These are phyloP conservation scores for Candida sanyaensis DNA, from an alignment of 1,139 yeast species.

Conservation along the genomic window DNA sequence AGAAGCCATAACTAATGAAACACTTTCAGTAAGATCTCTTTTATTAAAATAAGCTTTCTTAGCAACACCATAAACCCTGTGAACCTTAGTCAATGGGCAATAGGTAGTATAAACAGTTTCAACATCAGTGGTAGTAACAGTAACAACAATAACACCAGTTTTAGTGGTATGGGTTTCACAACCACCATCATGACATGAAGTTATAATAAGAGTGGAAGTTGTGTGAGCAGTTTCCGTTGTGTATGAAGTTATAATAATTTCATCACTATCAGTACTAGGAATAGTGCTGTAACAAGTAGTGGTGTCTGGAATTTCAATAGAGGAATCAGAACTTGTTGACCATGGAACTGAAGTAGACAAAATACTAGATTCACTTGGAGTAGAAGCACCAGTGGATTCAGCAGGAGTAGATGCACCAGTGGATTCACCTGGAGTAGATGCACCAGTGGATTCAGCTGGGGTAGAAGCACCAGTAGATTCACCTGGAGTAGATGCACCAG, in stretches of 20 bases:
- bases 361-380: background rate
- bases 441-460: background rate
- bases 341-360: background rate
- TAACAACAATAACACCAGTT: slow-evolving; percentile 24
- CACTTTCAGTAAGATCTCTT: slow-evolving; percentile 1
- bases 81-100: slow-evolving; percentile 11
- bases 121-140: slow-evolving; percentile 12
- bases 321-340: background rate
- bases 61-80: slow-evolving; percentile 1
- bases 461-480: background rate
- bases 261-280: slow-evolving; percentile 6
- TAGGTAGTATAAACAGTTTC: slow-evolving; percentile 28
- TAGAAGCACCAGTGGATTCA: background rate
- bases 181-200: slow-evolving; percentile 17
- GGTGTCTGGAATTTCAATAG: background rate
- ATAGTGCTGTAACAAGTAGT: slow-evolving; percentile 4
- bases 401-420: background rate
- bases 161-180: slow-evolving; percentile 22
- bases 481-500: background rate
- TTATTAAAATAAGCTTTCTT: background rate
- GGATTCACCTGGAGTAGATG: background rate
- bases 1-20: background rate
- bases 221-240: slow-evolving; percentile 9
- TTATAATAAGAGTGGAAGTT: slow-evolving; percentile 21
- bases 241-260: slow-evolving; percentile 3